phyloP scores from a whole-genome alignment of 306 rosid genomes.

The Dalbergia cultrata region DNA sequence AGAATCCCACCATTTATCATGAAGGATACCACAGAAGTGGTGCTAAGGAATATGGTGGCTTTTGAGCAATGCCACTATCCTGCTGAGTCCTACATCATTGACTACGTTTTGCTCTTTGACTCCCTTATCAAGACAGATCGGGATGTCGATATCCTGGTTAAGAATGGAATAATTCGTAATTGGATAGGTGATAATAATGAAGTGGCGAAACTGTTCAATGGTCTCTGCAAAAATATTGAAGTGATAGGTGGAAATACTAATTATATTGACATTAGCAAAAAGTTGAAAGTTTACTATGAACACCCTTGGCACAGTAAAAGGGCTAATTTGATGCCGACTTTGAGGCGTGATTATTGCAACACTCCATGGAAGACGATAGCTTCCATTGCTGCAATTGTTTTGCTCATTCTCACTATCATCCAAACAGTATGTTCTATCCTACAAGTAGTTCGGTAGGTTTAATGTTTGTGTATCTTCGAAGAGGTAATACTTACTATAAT shows the following conservation, averaged over 20 bases:
- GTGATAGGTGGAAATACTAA: neutral
- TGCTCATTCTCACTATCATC: no score
- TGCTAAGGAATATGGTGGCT: neutral
- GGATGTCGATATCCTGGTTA: conserved; percentile 40
- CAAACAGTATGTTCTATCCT: no score
- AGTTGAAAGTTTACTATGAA: neutral
- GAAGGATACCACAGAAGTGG: rapidly evolving
- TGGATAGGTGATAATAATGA: neutral
- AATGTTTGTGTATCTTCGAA: no score
- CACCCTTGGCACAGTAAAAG: conserved; percentile 16
- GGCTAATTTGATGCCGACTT: no score
- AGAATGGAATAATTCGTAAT: neutral
- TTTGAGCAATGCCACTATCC: conserved; percentile 13
- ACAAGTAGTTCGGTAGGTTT: no score
- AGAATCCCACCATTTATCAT: neutral
- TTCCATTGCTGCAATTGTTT: no score
- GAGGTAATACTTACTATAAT: no score
- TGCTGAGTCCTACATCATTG: neutral
- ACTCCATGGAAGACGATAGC: no score
- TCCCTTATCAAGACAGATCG: neutral
- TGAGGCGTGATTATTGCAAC: no score
- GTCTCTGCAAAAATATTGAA: neutral
- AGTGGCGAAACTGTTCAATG: neutral
- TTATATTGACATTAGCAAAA: neutral
- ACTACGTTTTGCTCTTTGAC: neutral